Evolutionary conservation across 2,329 filamentous ascomycete genomes (phyloP), one percentile per base, ranked within the genome.

Genomic region (Thielaviopsis euricoi): DNA sequence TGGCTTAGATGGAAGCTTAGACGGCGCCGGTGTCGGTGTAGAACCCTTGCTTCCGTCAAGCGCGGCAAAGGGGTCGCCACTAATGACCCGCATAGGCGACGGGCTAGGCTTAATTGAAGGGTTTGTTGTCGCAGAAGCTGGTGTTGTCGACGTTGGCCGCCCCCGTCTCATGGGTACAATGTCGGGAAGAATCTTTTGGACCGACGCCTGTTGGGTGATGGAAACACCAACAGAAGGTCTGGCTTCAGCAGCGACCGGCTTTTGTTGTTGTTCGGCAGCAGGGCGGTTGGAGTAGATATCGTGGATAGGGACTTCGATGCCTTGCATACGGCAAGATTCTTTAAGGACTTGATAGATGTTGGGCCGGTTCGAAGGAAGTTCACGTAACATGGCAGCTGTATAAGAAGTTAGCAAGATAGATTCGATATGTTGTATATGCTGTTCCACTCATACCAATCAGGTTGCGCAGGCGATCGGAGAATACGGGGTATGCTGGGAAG

Each of bases 151-250:
- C 5, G 69, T 69, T 23, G 75, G 71, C 19, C 89, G 86, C 3
- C 93, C 93, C 71, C 93, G 80, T 61, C 93, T 81, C 93, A 97
- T 97, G 0, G 91, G 93, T 43, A 87, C 83, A 61, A 98, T 89
- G 23, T 96, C 89, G 9, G 93, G 93, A 57, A 97, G 83, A 9
- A 78, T 74, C 63, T 85, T 81, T 57, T 86, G 80, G 63, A 86
- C 79, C 58, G 86, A 81, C 25, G 81, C 73, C 2, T 85, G 82
- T n/a, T 86, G 82, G 6, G 88, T 81, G 65, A 91, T 91, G 17
- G 89, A 83, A 12, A 91, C 85, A 9, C 91, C 89, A 33, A 95
- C 82, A 29, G 80, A 73, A 19, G 80, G 71, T 53, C 74, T 69
- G 50, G 75, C 66, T 59, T 78, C 75, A 21, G 77, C 69, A 15